Base-by-base conservation (phyloP, 2,329 filamentous ascomycete species). In the Sphaerostilbella broomeana region DNA sequence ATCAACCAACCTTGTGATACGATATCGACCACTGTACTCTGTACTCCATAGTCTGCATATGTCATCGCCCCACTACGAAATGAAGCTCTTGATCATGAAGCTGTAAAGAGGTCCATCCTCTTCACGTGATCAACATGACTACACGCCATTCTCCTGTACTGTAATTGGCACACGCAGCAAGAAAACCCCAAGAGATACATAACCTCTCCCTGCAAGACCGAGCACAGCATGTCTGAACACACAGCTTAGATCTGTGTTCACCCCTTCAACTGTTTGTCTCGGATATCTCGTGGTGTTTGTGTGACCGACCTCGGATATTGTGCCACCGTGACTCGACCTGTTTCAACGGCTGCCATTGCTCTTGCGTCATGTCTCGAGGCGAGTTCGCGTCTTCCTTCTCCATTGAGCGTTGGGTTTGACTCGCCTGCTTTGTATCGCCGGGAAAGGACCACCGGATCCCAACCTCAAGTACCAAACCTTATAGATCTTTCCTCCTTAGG, bases 361-460 rank as follows among this genome's bases (percentile, higher is more conserved):
- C 22, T 19, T 26, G 24, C 35, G 8, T 18, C 25, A 30, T 42
- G 16, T 35, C 19, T 35, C 38, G 17, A 29, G 2, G 21, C 25
- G 15, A 22, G 22, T 13, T 34, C 26, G 13, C 20, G n/a, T 32
- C 20, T 31, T 8, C 29, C 24, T 35, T 35, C 22, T 32, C 12
- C 13, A 28, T 37, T 36, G 18, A 31, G 30, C 31, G n/a, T n/a
- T n/a, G n/a, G n/a, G n/a, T n/a, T n/a, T n/a, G n/a, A n/a, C n/a
- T n/a, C n/a, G 12, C n/a, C 17, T 3, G 9, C 24, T 24, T 24
- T 25, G 15, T 26, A 29, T 16, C 13, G 11, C n/a, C 15, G 20
- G 30, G 35, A 42, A 42, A 21, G 40, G 27, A 16, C 35, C n/a
- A n/a, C n/a, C n/a, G n/a, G n/a, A 27, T 34, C 16, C 17, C 16